phyloP scores from a whole-genome alignment of 163 green algal genomes.

The Chlamydomonas reinhardtii region DNA sequence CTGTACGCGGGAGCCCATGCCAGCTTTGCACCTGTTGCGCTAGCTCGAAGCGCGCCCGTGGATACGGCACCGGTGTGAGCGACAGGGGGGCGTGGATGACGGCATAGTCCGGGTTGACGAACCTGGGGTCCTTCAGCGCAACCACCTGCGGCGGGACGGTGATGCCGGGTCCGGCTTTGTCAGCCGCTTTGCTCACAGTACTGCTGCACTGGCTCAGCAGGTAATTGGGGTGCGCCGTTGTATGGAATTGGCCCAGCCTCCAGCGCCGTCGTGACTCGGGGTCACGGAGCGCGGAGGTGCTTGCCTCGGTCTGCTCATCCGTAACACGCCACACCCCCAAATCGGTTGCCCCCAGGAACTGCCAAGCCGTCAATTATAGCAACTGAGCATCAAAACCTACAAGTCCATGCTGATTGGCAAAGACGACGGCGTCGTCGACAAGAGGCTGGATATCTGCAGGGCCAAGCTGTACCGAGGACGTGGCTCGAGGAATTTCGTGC shows the following conservation, averaged over 20 bases:
- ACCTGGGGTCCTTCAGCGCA: conserved; percentile 41
- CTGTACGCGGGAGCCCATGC: neutral
- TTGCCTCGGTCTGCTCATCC: no score
- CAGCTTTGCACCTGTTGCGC: conserved; percentile 42
- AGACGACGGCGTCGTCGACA: conserved; percentile 84
- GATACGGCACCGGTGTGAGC: conserved; percentile 88
- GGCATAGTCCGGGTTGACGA: conserved; percentile 39
- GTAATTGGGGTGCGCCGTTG: neutral
- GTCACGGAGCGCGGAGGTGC: no score
- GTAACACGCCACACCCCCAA: no score
- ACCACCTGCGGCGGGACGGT: conserved; percentile 49
- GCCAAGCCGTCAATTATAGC: no score
- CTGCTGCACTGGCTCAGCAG: neutral
- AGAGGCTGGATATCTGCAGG: conserved; percentile 23
- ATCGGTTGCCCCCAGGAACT: no score
- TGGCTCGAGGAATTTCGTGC: no score
- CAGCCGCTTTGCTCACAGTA: neutral
- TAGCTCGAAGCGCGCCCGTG: conserved; percentile 65
- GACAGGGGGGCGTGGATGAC: conserved; percentile 90
- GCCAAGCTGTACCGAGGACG: no score
- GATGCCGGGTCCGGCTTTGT: neutral
- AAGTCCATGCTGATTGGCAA: conserved; percentile 87
- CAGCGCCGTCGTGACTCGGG: no score
- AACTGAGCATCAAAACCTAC: conserved; percentile 65
- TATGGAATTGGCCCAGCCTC: no score